Conservation (phyloP, 148 eudicot species). For the Fallopia convolvulus region DNA sequence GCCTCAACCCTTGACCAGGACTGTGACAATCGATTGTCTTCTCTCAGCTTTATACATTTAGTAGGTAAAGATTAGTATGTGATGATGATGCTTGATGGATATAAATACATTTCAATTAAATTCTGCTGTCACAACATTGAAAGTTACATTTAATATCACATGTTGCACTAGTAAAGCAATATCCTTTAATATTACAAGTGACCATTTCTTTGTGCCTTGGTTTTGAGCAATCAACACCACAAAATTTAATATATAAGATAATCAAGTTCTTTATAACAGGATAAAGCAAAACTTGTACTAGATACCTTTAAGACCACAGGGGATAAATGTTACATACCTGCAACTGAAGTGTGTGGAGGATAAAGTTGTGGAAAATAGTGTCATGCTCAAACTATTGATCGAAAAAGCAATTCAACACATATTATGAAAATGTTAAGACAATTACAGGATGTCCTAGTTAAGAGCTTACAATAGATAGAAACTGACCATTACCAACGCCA, state of each 20-base stretch:
- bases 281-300: background rate
- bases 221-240: background rate
- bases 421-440: too few relatives aligned
- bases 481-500: too few relatives aligned
- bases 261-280: background rate
- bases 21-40: constrained; percentile 60
- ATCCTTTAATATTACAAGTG: background rate
- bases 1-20: constrained; percentile 59
- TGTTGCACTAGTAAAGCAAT: background rate
- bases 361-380: constrained; percentile 43
- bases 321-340: constrained; percentile 28
- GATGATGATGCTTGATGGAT: background rate
- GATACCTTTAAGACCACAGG: background rate
- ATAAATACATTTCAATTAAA: background rate
- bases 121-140: background rate
- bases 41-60: constrained; percentile 41
- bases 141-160: background rate
- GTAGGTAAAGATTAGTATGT: background rate
- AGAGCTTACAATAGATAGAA: too few relatives aligned
- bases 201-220: background rate
- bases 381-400: too few relatives aligned
- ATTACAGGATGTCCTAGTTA: too few relatives aligned
- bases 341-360: constrained; percentile 47
- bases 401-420: too few relatives aligned
- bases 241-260: background rate